phyloP scores from a whole-genome alignment of 1,284 basidiomycete species.

The Neolentinus lepideus region DNA sequence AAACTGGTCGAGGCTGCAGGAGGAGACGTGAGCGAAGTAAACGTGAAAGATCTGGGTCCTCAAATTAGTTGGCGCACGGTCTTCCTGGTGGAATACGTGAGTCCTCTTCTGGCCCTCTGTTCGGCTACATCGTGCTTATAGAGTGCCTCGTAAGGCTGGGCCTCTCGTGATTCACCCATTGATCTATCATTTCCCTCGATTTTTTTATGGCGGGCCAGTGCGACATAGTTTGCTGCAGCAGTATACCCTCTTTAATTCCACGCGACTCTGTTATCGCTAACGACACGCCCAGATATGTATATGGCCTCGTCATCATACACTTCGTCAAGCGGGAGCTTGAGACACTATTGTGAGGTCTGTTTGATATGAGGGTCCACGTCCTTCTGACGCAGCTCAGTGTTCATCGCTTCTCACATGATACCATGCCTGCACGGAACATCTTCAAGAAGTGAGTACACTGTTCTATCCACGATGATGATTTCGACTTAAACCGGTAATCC shows the following conservation, averaged over 20 bases:
- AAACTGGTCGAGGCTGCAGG: constrained; percentile 54
- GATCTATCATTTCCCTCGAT: constrained; percentile 65
- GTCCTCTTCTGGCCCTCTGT: constrained; percentile 21
- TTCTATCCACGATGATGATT: not conserved
- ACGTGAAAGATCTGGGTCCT: constrained; percentile 83
- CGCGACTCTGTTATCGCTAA: not conserved
- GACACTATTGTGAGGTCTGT: constrained; percentile 71
- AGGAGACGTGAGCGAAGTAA: constrained; percentile 49
- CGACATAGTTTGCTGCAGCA: constrained; percentile 75
- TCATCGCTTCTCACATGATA: constrained; percentile 92
- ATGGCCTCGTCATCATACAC: constrained; percentile 77
- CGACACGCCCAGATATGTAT: constrained; percentile 53
- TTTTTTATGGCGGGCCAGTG: constrained; percentile 65
- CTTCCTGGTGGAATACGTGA: constrained; percentile 87
- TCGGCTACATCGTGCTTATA: not conserved
- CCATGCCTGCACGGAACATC: constrained; percentile 86
- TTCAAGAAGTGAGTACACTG: constrained; percentile 75
- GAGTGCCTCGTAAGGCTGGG: constrained; percentile 51
- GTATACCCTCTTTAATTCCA: constrained; percentile 30
- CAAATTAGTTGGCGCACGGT: constrained; percentile 86
- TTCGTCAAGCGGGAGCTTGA: constrained; percentile 93
- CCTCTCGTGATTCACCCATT: constrained; percentile 91
- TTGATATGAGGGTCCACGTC: not conserved
- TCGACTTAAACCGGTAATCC: constrained; percentile 6
- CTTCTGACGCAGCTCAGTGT: constrained; percentile 40